Evolutionary conservation across 2,329 filamentous ascomycete species (phyloP).

Genomic region (Thelonectria blattea): DNA sequence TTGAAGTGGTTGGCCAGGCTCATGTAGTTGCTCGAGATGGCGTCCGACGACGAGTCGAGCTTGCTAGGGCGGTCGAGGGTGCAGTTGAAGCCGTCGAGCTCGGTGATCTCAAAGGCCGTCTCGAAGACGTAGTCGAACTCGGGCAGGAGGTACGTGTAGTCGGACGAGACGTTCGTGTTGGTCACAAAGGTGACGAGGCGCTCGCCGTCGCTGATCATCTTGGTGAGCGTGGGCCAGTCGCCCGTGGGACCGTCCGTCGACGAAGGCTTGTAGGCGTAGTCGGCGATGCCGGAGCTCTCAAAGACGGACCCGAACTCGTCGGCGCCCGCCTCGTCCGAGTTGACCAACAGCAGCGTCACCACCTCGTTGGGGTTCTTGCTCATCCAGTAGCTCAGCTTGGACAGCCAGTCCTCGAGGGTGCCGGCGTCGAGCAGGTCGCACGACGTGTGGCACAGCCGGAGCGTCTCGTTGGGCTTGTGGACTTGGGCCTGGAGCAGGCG

Average conservation of each 20-base stretch:
- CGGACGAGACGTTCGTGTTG: slow-evolving; percentile 49
- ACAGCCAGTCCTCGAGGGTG: slow-evolving; percentile 67
- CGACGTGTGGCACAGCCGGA: slow-evolving; percentile 73
- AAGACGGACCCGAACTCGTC: slow-evolving; percentile 62
- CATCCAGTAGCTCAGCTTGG: slow-evolving; percentile 71
- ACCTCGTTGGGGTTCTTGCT: slow-evolving; percentile 74
- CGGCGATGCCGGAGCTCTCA: slow-evolving; percentile 62
- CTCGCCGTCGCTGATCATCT: slow-evolving; percentile 68
- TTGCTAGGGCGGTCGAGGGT: slow-evolving; percentile 67
- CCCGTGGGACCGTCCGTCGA: slow-evolving; percentile 46
- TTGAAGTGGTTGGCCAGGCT: slow-evolving; percentile 84
- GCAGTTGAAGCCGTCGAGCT: slow-evolving; percentile 73
- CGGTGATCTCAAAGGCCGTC: slow-evolving; percentile 70
- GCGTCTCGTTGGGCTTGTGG: slow-evolving; percentile 63
- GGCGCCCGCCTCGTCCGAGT: slow-evolving; percentile 65
- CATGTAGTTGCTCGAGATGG: slow-evolving; percentile 65
- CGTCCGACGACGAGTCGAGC: slow-evolving; percentile 55
- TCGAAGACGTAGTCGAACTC: slow-evolving; percentile 75
- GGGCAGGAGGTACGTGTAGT: slow-evolving; percentile 64
- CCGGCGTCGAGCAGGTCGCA: slow-evolving; percentile 75
- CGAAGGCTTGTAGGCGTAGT: slow-evolving; percentile 65
- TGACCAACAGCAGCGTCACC: slow-evolving; percentile 76
- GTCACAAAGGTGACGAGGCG: slow-evolving; percentile 75
- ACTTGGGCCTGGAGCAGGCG: slow-evolving; percentile 76
- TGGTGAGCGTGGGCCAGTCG: slow-evolving; percentile 74